Conservation (phyloP, 805 yeast genomes). For the Cyberlindnera euphorbiae region DNA sequence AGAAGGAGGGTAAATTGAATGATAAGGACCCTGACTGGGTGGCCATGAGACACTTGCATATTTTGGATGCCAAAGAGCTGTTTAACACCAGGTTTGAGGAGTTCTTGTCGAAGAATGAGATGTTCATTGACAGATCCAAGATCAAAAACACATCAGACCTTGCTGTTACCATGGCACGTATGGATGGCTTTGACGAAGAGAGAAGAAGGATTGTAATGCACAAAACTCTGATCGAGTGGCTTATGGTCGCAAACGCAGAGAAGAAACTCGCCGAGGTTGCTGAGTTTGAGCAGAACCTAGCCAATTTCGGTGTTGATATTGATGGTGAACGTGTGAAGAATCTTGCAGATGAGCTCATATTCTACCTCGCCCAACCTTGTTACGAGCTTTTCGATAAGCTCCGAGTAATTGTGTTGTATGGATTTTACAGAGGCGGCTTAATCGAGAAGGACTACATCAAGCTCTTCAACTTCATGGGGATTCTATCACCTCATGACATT, state of each 20-base stretch:
- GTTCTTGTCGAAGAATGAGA: slow-evolving; percentile 66
- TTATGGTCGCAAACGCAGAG: slow-evolving; percentile 54
- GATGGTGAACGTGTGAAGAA: slow-evolving; percentile 60
- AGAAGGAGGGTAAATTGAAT: slow-evolving; percentile 44
- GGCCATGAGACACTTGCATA: slow-evolving; percentile 66
- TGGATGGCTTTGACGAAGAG: slow-evolving; percentile 63
- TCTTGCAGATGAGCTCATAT: slow-evolving; percentile 58
- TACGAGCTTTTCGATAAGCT: slow-evolving; percentile 63
- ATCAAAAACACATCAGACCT: slow-evolving; percentile 67
- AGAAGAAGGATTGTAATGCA: slow-evolving; percentile 57
- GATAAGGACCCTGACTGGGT: slow-evolving; percentile 71
- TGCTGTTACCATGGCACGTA: slow-evolving; percentile 67
- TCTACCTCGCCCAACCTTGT: slow-evolving; percentile 43
- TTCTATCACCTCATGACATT: slow-evolving; percentile 35
- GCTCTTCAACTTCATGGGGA: slow-evolving; percentile 51
- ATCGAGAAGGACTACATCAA: slow-evolving; percentile 69
- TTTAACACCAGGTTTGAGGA: slow-evolving; percentile 56
- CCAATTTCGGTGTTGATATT: slow-evolving; percentile 64
- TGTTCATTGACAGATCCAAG: slow-evolving; percentile 62
- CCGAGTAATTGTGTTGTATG: slow-evolving; percentile 69
- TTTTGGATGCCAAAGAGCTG: slow-evolving; percentile 65
- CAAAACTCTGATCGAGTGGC: slow-evolving; percentile 57
- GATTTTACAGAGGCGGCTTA: slow-evolving; percentile 77
- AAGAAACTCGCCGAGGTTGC: slow-evolving; percentile 66
- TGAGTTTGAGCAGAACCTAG: slow-evolving; percentile 79